Conservation (phyloP, 768 basidiomycete genomes). For the Lentinus brumalis region DNA sequence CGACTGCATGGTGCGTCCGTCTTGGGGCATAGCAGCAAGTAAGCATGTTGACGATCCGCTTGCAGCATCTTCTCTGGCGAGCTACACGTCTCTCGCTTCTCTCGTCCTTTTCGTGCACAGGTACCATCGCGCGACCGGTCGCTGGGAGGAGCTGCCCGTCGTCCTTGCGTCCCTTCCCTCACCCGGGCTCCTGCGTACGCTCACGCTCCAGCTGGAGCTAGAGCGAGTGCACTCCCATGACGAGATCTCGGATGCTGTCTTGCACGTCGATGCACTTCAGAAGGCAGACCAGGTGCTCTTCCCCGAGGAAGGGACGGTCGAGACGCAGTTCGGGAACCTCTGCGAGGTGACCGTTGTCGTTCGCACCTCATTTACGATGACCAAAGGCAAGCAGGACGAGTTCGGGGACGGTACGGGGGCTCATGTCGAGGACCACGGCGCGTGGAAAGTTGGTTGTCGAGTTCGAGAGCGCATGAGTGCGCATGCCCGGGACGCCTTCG, state of each 20-base stretch:
- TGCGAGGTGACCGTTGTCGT: not conserved
- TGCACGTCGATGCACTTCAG: not conserved
- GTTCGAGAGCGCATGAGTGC: not conserved
- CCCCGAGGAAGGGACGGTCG: not conserved
- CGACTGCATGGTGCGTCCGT: constrained; percentile 1
- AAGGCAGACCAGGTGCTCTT: not conserved
- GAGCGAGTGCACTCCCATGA: not conserved
- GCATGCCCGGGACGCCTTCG: no score
- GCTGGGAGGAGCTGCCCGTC: not conserved
- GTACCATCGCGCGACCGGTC: not conserved
- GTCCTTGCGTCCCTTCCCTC: not conserved
- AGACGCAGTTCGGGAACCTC: not conserved
- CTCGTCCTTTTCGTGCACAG: constrained; percentile 2
- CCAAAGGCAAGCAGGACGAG: not conserved
- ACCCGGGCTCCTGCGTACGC: not conserved
- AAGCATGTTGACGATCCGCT: not conserved
- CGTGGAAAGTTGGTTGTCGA: not conserved
- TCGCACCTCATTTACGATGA: not conserved
- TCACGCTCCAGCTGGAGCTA: not conserved
- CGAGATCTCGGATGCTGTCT: not conserved
- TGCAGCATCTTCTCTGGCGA: not conserved
- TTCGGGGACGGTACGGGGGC: not conserved
- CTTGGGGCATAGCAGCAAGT: no score
- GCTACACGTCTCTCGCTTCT: constrained; percentile 3
- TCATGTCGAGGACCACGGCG: not conserved